Evolutionary conservation across 1,284 basidiomycete species (phyloP), one percentile per base, ranked within the genome.

Genomic region (Trametes versicolor): DNA sequence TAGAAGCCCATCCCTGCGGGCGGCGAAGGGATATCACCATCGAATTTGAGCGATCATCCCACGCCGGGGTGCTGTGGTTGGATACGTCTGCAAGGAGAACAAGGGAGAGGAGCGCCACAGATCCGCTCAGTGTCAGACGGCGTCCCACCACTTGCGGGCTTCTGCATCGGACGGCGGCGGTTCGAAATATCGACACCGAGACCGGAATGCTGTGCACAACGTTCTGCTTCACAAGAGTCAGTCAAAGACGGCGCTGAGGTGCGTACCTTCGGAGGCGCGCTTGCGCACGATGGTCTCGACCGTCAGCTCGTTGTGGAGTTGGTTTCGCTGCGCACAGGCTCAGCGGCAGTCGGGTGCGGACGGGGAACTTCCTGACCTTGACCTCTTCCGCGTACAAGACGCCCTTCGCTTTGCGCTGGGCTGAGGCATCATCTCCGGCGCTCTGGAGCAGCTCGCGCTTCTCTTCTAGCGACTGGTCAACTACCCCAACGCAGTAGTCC

Each of bases 281-380:
- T 87, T 87, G 64, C 91, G 83, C 55, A 96, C 85, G 68, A 97
- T 96, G 47, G 83, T 83, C 77, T 97, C 95, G 6, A 96, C 88
- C 21, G 85, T 80, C 50, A 92, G 80, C 78, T 97, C 95, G 72
- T 92, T 94, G 66, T 82, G 89, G 12, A 96, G 85, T 75, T 95
- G 93, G 67, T 89, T 90, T 58, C 87, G 85, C 94, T 96, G 71
- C 25, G 55, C 34, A 34, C 34, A 32, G 67, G 36, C 47, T 58
- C 47, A 50, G 61, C 66, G 70, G 64, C 48, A 60, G 10, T 62
- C 64, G 62, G 58, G 69, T 60, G 64, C 77, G 9, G 50, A 52
- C 45, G 29, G 39, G 17, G 27, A 43, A 25, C 43, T 13, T n/a
- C 75, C 84, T 67, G 67, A 91, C 94, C 84, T 93, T 88, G 25